Conservation (phyloP, 2,329 filamentous ascomycete species). For the Aspergillus costaricaensis region DNA sequence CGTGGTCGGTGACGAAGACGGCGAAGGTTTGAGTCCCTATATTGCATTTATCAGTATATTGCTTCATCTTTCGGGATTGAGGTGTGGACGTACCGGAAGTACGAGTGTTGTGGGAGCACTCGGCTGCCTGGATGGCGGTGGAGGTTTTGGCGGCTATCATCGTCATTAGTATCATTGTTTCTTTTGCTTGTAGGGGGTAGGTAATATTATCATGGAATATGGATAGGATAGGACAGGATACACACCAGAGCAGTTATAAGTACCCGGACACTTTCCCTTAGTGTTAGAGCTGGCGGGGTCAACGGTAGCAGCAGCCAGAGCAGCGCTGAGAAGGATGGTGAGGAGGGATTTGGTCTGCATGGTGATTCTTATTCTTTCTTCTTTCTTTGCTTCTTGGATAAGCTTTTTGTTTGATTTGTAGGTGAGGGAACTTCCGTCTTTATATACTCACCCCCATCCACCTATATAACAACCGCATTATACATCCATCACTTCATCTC, state of each 20-base stretch:
- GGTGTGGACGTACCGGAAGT: slow-evolving; percentile 20
- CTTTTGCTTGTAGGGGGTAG: no score
- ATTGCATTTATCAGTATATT: no score
- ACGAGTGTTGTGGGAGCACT: slow-evolving; percentile 44
- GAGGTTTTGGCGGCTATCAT: slow-evolving; percentile 35
- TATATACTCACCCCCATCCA: background rate
- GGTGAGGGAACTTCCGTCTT: no score
- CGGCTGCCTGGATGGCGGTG: slow-evolving; percentile 41
- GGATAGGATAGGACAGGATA: background rate
- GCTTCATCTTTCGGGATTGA: no score
- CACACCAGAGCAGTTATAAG: slow-evolving; percentile 32
- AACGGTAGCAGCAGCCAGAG: slow-evolving; percentile 31
- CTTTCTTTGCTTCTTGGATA: background rate
- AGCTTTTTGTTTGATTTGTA: no score
- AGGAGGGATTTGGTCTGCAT: slow-evolving; percentile 10
- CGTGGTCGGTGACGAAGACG: slow-evolving; percentile 46
- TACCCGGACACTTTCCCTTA: slow-evolving; percentile 36
- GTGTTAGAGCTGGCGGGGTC: slow-evolving; percentile 40
- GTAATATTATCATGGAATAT: no score
- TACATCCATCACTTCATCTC: background rate
- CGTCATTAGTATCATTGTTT: background rate
- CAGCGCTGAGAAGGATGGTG: slow-evolving; percentile 17
- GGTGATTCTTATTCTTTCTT: background rate
- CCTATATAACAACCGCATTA: background rate
- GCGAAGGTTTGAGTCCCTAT: slow-evolving; percentile 39